These are phyloP conservation scores for Ceratobasidium sp. DNA, from an alignment of 1,284 basidiomycete species.

Conservation along the genomic window DNA sequence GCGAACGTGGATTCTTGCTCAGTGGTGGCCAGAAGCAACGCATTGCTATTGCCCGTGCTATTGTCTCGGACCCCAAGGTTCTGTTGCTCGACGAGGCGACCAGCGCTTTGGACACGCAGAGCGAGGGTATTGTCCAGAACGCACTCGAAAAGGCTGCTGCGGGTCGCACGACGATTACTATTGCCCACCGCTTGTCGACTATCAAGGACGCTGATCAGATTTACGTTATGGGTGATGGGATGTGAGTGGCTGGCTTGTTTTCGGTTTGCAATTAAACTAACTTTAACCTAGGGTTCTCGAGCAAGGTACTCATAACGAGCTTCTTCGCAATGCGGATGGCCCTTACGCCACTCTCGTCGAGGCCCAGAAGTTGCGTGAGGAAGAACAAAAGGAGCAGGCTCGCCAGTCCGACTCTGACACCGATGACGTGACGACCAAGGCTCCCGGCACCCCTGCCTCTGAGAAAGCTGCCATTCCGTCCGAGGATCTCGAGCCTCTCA, in stretches of 20 bases:
- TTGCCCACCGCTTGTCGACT: constrained; percentile 56
- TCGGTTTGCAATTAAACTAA: constrained; percentile 47
- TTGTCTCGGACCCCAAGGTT: constrained; percentile 88
- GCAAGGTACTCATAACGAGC: constrained; percentile 80
- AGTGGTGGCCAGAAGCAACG: constrained; percentile 87
- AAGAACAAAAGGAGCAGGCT: constrained; percentile 47
- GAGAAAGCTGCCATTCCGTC: constrained; percentile 43
- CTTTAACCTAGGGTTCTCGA: constrained; percentile 89
- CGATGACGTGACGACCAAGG: constrained; percentile 50
- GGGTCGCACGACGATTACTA: constrained; percentile 57
- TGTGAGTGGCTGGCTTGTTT: constrained; percentile 44
- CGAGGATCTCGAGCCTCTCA: constrained; percentile 57
- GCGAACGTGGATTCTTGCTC: constrained; percentile 90
- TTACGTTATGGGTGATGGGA: constrained; percentile 52
- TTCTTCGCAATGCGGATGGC: constrained; percentile 69
- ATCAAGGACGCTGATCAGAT: constrained; percentile 53
- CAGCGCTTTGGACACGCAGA: constrained; percentile 83
- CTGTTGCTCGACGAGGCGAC: constrained; percentile 82
- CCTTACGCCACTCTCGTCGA: constrained; percentile 79
- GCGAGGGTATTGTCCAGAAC: constrained; percentile 92
- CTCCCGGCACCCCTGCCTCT: constrained; percentile 49
- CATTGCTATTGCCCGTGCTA: constrained; percentile 90
- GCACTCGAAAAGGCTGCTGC: constrained; percentile 91
- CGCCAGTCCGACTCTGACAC: constrained; percentile 36
- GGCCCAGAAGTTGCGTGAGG: constrained; percentile 79